Evolutionary conservation across 2,329 filamentous ascomycete genomes (phyloP), one percentile per base, ranked within the genome.

Genomic region (Colletotrichum cuscutae): DNA sequence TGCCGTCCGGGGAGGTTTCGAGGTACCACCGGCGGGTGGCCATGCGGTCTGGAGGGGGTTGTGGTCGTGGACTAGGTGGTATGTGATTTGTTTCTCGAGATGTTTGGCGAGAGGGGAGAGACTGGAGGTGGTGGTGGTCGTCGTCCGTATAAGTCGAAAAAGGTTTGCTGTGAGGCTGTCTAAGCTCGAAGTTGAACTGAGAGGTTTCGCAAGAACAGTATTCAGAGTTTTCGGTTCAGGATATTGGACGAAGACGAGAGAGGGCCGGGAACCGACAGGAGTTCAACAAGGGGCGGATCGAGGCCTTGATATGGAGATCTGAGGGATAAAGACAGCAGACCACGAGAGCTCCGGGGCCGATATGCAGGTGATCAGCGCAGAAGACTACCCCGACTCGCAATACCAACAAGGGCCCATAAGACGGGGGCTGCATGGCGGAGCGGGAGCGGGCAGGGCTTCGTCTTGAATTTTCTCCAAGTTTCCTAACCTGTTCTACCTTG

Each of bases 1-100:
- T 79, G 22, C 82, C 83, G 13, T 78, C 76, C 12, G 81, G 74
- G 7, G 77, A 76, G 15, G 80, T 81, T 75, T 84, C 82, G 73
- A 84, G 75, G 64, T 79, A 84, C 76, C 79, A 81, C 26, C 79
- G 80, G 70, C 79, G 78, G 56, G 35, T 60, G 71, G 82, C 79
- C 83, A 85, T 84, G 13, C 53, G 68, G 28, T 77, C 57, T 60
- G 49, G 6, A 37, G 30, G 22, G 60, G 49, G 37, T 12, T 42
- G 65, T 42, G 67, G 46, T n/a, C 42, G 15, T 24, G 49, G 63
- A 53, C 30, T 63, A 26, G 63, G 35, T 49, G 71, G 68, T 60
- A 69, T 74, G 32, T 49, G 61, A 24, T 74, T 61, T 53, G 72
- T 72, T 72, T 52, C 72, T 72, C 72, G 75, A 65, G 30, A 67